A percentile compares a stretch with the other conserved stretches of the same genome.
Conservation (phyloP, 2,329 filamentous ascomycete genomes). For the Aspergillus hiratsukae region DNA sequence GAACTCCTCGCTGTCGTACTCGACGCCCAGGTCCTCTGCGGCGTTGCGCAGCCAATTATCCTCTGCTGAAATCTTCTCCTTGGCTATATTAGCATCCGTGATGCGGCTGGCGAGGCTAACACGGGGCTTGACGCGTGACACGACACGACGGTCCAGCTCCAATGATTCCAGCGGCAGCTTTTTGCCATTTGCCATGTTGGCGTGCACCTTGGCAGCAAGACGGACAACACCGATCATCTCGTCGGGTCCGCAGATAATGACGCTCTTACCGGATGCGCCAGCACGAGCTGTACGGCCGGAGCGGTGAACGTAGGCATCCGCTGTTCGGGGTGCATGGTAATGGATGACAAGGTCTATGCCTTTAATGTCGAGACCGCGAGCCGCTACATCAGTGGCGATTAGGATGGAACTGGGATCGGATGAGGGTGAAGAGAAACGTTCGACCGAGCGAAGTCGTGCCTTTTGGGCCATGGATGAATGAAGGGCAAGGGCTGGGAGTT, state of each 20-base stretch:
- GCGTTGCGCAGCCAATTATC: conserved; percentile 79
- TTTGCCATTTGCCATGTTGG: conserved; percentile 49
- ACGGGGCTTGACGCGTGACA: conserved; percentile 70
- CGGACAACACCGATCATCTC: conserved; percentile 81
- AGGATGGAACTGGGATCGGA: conserved; percentile 61
- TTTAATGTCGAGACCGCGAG: conserved; percentile 88
- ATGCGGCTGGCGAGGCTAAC: conserved; percentile 80
- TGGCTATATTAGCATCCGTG: conserved; percentile 75
- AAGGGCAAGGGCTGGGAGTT: conserved; percentile 69
- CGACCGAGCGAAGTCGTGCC: conserved; percentile 84
- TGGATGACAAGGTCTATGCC: conserved; percentile 86
- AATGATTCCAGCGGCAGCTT: conserved; percentile 68
- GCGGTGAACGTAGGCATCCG: conserved; percentile 91
- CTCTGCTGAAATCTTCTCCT: conserved; percentile 79
- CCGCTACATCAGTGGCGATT: conserved; percentile 89
- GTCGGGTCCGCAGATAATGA: conserved; percentile 85
- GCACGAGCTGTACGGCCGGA: conserved; percentile 92
- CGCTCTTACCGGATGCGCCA: conserved; percentile 69
- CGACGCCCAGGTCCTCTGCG: conserved; percentile 88
- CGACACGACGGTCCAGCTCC: conserved; percentile 75
- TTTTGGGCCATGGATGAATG: conserved; percentile 97
- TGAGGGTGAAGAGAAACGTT: conserved; percentile 69
- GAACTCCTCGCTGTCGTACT: conserved; percentile 87
- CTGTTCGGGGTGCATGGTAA: conserved; percentile 88
- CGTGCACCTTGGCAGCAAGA: conserved; percentile 83